Conservation (phyloP, 2,329 filamentous ascomycete species). For the Thielaviopsis populi region DNA sequence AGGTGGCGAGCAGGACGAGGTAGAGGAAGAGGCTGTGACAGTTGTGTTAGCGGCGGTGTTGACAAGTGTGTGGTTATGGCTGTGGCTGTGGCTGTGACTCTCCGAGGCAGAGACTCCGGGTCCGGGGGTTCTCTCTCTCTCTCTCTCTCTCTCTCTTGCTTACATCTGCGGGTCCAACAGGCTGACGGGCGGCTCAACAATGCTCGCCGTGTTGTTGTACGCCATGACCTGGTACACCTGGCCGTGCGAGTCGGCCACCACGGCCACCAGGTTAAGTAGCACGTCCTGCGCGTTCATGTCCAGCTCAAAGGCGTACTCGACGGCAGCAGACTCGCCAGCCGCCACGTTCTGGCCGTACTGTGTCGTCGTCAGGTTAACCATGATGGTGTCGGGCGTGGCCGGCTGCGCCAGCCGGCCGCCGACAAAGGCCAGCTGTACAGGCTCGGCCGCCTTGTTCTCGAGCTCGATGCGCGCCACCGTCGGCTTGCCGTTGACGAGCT, state of each 20-base stretch:
- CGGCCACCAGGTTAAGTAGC: conserved; percentile 57
- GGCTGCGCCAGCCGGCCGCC: conserved; percentile 56
- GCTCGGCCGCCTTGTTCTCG: conserved; percentile 63
- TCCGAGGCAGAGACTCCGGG: too few relatives aligned
- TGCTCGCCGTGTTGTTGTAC: conserved; percentile 66
- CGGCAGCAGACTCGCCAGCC: conserved; percentile 57
- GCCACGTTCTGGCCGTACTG: conserved; percentile 60
- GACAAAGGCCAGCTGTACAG: conserved; percentile 62
- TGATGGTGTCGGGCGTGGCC: conserved; percentile 34
- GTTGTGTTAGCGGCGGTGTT: background rate
- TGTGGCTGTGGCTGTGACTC: too few relatives aligned
- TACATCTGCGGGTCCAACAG: conserved; percentile 94
- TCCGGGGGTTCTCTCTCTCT: too few relatives aligned
- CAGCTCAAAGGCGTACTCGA: conserved; percentile 73
- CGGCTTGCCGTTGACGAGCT: conserved; percentile 82
- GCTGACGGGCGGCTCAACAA: conserved; percentile 83
- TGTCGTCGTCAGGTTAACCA: conserved; percentile 73
- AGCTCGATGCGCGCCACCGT: conserved; percentile 72
- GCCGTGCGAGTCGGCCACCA: conserved; percentile 53
- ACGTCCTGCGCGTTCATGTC: conserved; percentile 91
- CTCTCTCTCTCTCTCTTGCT: conserved; percentile 22
- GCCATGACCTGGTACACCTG: conserved; percentile 61
- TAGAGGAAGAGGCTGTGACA: conserved; percentile 80
- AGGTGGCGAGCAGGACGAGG: conserved; percentile 66
- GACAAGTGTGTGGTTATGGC: conserved; percentile 30